Percentiles rank a stretch among this genome's conserved stretches.
These are phyloP conservation scores for Blastocystis hominis DNA, from an alignment of 352 stramenopile genomes.

Conservation along the genomic window DNA sequence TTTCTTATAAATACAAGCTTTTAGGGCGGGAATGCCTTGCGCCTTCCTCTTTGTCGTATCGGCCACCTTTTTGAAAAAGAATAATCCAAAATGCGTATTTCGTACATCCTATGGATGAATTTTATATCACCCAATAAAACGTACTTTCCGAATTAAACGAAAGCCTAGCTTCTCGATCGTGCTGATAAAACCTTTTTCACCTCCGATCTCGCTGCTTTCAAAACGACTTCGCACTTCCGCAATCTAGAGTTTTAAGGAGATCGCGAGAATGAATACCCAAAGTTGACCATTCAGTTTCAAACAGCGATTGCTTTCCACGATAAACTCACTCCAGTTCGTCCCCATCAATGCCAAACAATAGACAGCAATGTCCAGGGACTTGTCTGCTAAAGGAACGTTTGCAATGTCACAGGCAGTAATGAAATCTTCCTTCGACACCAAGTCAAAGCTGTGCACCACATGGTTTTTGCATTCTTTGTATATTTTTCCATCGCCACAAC, in stretches of 20 bases:
- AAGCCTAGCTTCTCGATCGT: slow-evolving; percentile 50
- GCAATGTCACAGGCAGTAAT: slow-evolving; percentile 50
- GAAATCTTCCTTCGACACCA: slow-evolving; percentile 4
- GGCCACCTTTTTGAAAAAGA: slow-evolving; percentile 18
- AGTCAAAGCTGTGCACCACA: slow-evolving; percentile 36
- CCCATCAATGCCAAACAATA: slow-evolving; percentile 41
- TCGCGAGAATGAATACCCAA: not conserved
- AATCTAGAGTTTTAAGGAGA: not conserved
- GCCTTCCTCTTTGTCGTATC: not conserved
- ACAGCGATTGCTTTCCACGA: slow-evolving; percentile 25
- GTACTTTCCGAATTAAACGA: not conserved
- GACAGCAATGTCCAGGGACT: slow-evolving; percentile 30
- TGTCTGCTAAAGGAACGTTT: slow-evolving; percentile 3
- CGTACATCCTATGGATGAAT: not conserved
- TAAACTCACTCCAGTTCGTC: slow-evolving; percentile 49
- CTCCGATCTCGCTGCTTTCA: slow-evolving; percentile 11
- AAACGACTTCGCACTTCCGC: slow-evolving; percentile 42
- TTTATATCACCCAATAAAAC: not conserved
- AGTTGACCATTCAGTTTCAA: not conserved
- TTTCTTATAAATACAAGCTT: slow-evolving; percentile 34
- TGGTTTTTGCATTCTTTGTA: slow-evolving; percentile 39
- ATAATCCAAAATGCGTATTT: slow-evolving; percentile 36
- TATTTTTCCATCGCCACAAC: slow-evolving; percentile 51
- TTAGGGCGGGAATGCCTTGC: not conserved
- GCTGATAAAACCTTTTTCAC: slow-evolving; percentile 20